Conservation (phyloP, 2,329 filamentous ascomycete genomes). For the Chaetomium globosum region DNA sequence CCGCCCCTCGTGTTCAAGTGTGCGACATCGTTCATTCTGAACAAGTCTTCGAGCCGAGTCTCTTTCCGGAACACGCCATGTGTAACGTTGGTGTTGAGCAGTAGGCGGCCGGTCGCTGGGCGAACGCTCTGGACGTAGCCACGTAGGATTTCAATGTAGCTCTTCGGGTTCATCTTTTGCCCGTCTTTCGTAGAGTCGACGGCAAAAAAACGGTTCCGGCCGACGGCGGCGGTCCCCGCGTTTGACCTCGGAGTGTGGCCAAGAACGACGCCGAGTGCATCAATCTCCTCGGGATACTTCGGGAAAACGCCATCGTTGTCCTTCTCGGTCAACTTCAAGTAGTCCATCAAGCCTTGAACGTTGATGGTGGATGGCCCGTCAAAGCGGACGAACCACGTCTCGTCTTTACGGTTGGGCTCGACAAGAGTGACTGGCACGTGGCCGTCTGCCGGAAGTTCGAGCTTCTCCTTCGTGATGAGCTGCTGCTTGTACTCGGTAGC, state of each 20-base stretch:
- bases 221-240: conserved; percentile 46
- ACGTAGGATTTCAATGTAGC: conserved; percentile 45
- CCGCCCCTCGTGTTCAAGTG: conserved; percentile 13
- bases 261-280: conserved; percentile 57
- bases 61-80: conserved; percentile 55
- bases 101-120: conserved; percentile 55
- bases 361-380: conserved; percentile 45
- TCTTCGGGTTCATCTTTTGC: not conserved
- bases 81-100: conserved; percentile 59
- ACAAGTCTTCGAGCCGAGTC: conserved; percentile 44
- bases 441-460: conserved; percentile 44
- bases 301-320: conserved; percentile 48
- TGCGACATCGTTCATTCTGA: conserved; percentile 19
- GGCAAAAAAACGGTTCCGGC: conserved; percentile 55
- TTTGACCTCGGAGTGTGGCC: conserved; percentile 49
- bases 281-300: conserved; percentile 52
- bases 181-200: conserved; percentile 37
- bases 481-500: conserved; percentile 58
- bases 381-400: conserved; percentile 49
- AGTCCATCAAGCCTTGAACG: conserved; percentile 49
- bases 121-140: conserved; percentile 61
- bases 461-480: conserved; percentile 46
- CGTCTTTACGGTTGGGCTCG: conserved; percentile 40
- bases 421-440: conserved; percentile 44
- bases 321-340: conserved; percentile 48